Conservation (phyloP, 129 eudicot species). For the Lactuca sativa region DNA sequence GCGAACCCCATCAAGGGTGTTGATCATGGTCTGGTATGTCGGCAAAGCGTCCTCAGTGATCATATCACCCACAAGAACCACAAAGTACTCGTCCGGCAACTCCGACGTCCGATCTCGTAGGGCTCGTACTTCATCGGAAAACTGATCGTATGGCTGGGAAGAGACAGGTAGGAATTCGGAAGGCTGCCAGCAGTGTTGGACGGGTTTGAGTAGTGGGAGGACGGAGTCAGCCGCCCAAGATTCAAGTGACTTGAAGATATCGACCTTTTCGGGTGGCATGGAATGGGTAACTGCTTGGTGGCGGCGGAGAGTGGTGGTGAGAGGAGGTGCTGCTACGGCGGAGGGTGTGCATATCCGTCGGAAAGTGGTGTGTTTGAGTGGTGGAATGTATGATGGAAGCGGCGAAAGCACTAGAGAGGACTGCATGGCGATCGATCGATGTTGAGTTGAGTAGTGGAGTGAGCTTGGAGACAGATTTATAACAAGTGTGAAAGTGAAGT, state of each 20-base stretch:
- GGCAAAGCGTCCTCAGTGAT: slow-evolving; percentile 47
- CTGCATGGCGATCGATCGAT: slow-evolving; percentile 25
- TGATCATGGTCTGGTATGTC: slow-evolving; percentile 41
- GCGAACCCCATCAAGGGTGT: slow-evolving; percentile 44
- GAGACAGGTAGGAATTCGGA: slow-evolving; percentile 33
- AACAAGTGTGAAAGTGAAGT: background rate
- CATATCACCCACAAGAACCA: slow-evolving; percentile 45
- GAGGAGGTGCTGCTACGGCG: slow-evolving; percentile 31
- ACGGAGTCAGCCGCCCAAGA: slow-evolving; percentile 33
- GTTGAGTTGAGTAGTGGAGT: slow-evolving; percentile 1
- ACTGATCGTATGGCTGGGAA: slow-evolving; percentile 26
- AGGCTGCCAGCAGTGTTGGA: slow-evolving; percentile 40
- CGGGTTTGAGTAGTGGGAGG: slow-evolving; percentile 41
- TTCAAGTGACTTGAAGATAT: slow-evolving; percentile 39
- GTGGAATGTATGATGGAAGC: slow-evolving; percentile 2
- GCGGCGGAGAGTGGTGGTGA: slow-evolving; percentile 7
- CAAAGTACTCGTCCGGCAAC: slow-evolving; percentile 38
- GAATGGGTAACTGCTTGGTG: slow-evolving; percentile 25
- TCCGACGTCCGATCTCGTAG: slow-evolving; percentile 32
- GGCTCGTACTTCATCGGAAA: slow-evolving; percentile 24
- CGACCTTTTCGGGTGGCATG: slow-evolving; percentile 38
- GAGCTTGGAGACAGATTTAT: background rate
- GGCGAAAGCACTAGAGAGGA: slow-evolving; percentile 18
- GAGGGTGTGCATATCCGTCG: slow-evolving; percentile 11
- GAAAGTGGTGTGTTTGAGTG: background rate